Base-by-base conservation (phyloP, 2,329 filamentous ascomycete species). In the Tolypocladium inflatum region DNA sequence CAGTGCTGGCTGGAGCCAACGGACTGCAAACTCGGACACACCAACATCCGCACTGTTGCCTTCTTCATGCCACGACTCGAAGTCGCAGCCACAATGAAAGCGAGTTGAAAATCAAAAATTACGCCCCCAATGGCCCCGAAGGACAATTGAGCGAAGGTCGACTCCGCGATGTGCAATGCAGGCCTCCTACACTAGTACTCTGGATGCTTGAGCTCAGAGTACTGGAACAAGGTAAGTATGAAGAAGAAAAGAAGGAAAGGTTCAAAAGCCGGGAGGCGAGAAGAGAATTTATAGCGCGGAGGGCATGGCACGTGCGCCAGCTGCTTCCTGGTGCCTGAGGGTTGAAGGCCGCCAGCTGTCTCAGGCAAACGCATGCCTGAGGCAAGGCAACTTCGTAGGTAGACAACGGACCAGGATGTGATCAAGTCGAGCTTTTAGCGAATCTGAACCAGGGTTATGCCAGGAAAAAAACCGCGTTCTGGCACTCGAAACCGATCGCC, bases 81-180 rank as follows among this genome's bases (percentile, higher is more conserved):
- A 69, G 71, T 68, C 64, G 61, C 61, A 64, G 56, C 58, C 71
- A 75, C 62, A 75, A 78, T 74, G 77, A 79, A 79, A 79, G 74
- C 62, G 57, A 33, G 56, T 57, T 37, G 57, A 62, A 71, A 66
- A 78, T 71, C 76, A 77, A 78, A 77, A 78, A 77, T 78, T 79
- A 51, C 73, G 69, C 73, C 72, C 71, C 72, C 75, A 73, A 79
- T 76, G 77, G 76, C 74, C 74, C 74, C 73, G 72, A 78, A 79
- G 75, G 76, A 74, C 76, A 79, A 77, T 78, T 71, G 73, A 78
- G 72, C 63, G 65, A 67, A 68, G 72, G 70, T 71, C 66, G 71
- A 76, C 75, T 72, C 77, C 77, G 73, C 77, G 76, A 68, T 77
- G 77, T 80, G 77, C 77, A 77, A 79, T 80, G 77, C 76, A 80